Evolutionary conservation across 495 filamentous ascomycete species (phyloP).

Genomic region (Penicilliopsis zonata): DNA sequence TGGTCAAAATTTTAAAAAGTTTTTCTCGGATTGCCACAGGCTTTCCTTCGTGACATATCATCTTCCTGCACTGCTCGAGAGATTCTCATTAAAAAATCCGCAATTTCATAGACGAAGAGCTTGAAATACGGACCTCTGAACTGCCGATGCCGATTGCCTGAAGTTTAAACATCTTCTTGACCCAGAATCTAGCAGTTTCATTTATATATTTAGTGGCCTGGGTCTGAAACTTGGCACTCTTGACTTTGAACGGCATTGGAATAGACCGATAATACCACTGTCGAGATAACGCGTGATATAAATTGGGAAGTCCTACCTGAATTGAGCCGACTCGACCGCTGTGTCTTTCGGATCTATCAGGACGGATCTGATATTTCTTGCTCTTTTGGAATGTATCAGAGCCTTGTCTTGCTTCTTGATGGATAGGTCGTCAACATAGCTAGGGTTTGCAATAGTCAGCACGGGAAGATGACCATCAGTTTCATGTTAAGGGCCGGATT

Average conservation of each 20-base stretch:
- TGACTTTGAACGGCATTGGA: not conserved
- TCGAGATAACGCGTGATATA: slow-evolving; percentile 1
- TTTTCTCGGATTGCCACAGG: slow-evolving; percentile 49
- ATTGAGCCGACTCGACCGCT: slow-evolving; percentile 46
- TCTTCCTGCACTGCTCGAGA: slow-evolving; percentile 20
- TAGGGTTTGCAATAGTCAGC: slow-evolving; percentile 3
- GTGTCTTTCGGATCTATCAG: slow-evolving; percentile 44
- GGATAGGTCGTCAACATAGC: slow-evolving; percentile 40
- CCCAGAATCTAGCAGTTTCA: slow-evolving; percentile 35
- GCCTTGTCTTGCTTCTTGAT: slow-evolving; percentile 49
- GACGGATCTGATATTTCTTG: slow-evolving; percentile 41
- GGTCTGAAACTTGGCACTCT: slow-evolving; percentile 11
- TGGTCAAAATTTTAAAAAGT: slow-evolving; percentile 43
- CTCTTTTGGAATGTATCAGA: slow-evolving; percentile 41
- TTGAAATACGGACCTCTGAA: slow-evolving; percentile 20
- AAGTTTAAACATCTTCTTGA: slow-evolving; percentile 50
- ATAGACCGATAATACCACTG: no score
- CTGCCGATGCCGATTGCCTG: slow-evolving; percentile 23
- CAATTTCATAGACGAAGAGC: not conserved
- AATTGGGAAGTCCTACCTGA: slow-evolving; percentile 23
- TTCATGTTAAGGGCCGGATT: slow-evolving; percentile 5
- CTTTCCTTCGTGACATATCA: slow-evolving; percentile 48
- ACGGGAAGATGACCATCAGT: not conserved
- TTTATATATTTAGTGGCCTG: no score
- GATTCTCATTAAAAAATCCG: not conserved